These are phyloP conservation scores for Magnolia changhungtana DNA, from an alignment of 164 flowering plant genomes.

Conservation along the genomic window DNA sequence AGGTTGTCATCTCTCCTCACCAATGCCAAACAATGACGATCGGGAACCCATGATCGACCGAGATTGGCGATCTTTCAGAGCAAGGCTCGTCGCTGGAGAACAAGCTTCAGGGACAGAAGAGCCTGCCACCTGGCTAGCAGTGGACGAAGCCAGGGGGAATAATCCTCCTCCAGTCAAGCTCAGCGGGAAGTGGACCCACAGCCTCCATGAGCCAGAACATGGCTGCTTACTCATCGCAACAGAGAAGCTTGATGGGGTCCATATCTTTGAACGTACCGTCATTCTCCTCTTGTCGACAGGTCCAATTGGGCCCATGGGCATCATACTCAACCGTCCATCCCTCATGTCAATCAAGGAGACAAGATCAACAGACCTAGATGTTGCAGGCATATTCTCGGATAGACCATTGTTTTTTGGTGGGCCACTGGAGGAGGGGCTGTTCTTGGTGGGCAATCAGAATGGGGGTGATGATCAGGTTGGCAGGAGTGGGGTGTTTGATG, in stretches of 20 bases:
- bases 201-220: constrained; percentile 70
- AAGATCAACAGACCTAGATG: constrained; percentile 46
- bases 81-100: constrained; percentile 61
- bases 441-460: constrained; percentile 41
- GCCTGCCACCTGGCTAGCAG: constrained; percentile 26
- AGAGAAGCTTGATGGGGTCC: constrained; percentile 89
- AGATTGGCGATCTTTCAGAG: constrained; percentile 88
- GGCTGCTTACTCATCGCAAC: constrained; percentile 90
- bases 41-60: constrained; percentile 26
- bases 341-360: constrained; percentile 92
- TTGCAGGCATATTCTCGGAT: constrained; percentile 54
- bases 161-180: constrained; percentile 22
- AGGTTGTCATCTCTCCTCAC: constrained; percentile 49
- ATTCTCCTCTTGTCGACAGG: constrained; percentile 64
- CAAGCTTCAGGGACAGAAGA: constrained; percentile 24
- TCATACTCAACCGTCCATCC: constrained; percentile 90
- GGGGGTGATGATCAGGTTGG: constrained; percentile 36
- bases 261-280: constrained; percentile 84
- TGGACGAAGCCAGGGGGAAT: constrained; percentile 17
- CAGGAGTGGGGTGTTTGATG: constrained; percentile 67
- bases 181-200: constrained; percentile 72
- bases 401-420: constrained; percentile 82
- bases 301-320: constrained; percentile 74
- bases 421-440: constrained; percentile 68
- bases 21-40: constrained; percentile 23